Base-by-base conservation (phyloP, 176 grass and related monocot genomes). In the Miscanthus lutarioriparius region DNA sequence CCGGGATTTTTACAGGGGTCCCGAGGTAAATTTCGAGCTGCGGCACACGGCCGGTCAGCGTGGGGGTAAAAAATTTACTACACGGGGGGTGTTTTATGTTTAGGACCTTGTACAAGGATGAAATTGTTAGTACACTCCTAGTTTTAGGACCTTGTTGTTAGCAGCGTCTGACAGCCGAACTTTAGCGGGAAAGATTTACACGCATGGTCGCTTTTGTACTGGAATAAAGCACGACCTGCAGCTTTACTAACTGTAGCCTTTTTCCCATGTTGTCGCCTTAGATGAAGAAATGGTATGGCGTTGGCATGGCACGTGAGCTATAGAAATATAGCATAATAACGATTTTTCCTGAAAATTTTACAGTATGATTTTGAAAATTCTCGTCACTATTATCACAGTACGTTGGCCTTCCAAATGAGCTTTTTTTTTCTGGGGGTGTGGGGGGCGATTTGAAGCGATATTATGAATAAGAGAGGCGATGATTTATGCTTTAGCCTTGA, bases 1-100 rank as follows among this genome's bases (percentile, higher is more conserved):
- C n/a, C n/a, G n/a, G n/a, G n/a, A n/a, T n/a, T 80, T 76, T 49
- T 0, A 28, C 70, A 16, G 71, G 41, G 44, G 44, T 15, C 53
- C 65, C 12, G 67, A 1, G 77, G 81, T 84, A 79, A 79, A 87
- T n/a, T 59, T 69, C 40, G 37, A 76, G 58, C 69, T 66, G 61
- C 10, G 68, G 25, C 19, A 37, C 72, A 53, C 85, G 10, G 17
- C 27, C 14, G 54, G 13, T 83, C 56, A 32, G 45, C 45, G 45
- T 35, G 20, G 16, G 7, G 36, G 20, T 38, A 33, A 41, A 48
- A 82, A 82, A 27, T 6, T 54, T 47, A 20, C 32, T 28, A 10
- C 30, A 10, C 16, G 64, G 12, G 15, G 6, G 7, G n/a, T 1
- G 8, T 32, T 84, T 88, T 84, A 37, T 32, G n/a, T 23, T 0